These are phyloP conservation scores for Saccharomyces hybrid DNA, from an alignment of 1,139 yeast genomes.

Conservation along the genomic window DNA sequence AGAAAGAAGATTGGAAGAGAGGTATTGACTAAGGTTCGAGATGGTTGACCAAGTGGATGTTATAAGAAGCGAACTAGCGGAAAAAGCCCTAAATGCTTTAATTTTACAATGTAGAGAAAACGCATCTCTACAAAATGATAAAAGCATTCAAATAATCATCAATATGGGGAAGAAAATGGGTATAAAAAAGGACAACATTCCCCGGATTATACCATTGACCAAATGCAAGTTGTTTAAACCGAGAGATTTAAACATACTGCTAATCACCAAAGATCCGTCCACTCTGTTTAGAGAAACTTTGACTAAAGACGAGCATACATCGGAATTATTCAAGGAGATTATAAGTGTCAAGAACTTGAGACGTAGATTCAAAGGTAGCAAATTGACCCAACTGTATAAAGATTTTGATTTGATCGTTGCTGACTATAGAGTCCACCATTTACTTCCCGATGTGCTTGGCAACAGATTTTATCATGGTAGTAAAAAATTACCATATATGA, in stretches of 20 bases:
- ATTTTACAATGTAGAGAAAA: conserved; percentile 20
- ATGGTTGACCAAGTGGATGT: not conserved
- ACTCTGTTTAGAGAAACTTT: conserved; percentile 41
- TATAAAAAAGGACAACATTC: conserved; percentile 47
- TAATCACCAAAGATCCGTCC: conserved; percentile 65
- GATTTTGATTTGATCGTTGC: conserved; percentile 61
- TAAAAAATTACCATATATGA: conserved; percentile 49
- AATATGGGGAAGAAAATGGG: conserved; percentile 46
- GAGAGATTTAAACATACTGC: conserved; percentile 43
- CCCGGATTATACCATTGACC: conserved; percentile 58
- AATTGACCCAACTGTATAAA: conserved; percentile 41
- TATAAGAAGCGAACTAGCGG: conserved; percentile 3
- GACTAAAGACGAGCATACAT: conserved; percentile 43
- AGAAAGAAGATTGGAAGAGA: no score
- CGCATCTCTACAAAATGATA: conserved; percentile 19
- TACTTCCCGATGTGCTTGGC: conserved; percentile 50
- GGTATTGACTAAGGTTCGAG: not conserved
- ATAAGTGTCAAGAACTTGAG: conserved; percentile 50
- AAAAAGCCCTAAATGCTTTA: conserved; percentile 21
- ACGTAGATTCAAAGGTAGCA: conserved; percentile 39
- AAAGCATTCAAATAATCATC: conserved; percentile 42
- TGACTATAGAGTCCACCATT: conserved; percentile 55
- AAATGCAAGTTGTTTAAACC: conserved; percentile 40
- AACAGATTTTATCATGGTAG: conserved; percentile 51
- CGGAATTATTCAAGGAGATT: conserved; percentile 51